Percentiles rank a stretch among this genome's conserved stretches.
phyloP scores from a whole-genome alignment of 1,139 yeast genomes.

The Pichia kudriavzevii region DNA sequence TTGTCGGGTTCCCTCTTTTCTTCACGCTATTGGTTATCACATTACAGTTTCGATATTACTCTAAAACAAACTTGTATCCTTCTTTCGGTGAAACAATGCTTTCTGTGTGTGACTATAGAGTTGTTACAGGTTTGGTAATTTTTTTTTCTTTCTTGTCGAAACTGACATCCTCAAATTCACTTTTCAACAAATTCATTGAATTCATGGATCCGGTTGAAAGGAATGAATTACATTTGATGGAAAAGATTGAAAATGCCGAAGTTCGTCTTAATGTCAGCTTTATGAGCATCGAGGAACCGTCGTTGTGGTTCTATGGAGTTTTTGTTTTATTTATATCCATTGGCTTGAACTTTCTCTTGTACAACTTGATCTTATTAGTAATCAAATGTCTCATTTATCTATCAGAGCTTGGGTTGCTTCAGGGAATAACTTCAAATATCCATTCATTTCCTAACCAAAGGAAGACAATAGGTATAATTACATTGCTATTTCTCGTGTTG shows the following conservation, averaged over 20 bases:
- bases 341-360: conserved; percentile 32
- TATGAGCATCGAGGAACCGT: conserved; percentile 58
- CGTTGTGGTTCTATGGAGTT: conserved; percentile 53
- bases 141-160: conserved; percentile 32
- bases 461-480: conserved; percentile 28
- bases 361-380: conserved; percentile 11
- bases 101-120: conserved; percentile 26
- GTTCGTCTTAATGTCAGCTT: conserved; percentile 40
- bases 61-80: conserved; percentile 38
- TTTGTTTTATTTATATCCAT: conserved; percentile 47
- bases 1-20: conserved; percentile 51
- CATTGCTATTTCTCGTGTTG: conserved; percentile 40
- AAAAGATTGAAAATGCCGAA: conserved; percentile 27
- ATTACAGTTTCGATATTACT: conserved; percentile 39
- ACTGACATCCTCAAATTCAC: conserved; percentile 24
- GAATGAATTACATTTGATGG: conserved; percentile 25
- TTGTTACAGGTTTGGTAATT: conserved; percentile 22
- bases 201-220: conserved; percentile 50
- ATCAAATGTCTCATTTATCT: too few relatives aligned
- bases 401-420: conserved; percentile 1
- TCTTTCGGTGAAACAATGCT: conserved; percentile 42
- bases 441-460: conserved; percentile 11
- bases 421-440: conserved; percentile 4
- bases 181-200: conserved; percentile 27
- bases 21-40: conserved; percentile 38